These are phyloP conservation scores for Usnea hakonensis DNA, from an alignment of 495 filamentous ascomycete species.

Conservation along the genomic window DNA sequence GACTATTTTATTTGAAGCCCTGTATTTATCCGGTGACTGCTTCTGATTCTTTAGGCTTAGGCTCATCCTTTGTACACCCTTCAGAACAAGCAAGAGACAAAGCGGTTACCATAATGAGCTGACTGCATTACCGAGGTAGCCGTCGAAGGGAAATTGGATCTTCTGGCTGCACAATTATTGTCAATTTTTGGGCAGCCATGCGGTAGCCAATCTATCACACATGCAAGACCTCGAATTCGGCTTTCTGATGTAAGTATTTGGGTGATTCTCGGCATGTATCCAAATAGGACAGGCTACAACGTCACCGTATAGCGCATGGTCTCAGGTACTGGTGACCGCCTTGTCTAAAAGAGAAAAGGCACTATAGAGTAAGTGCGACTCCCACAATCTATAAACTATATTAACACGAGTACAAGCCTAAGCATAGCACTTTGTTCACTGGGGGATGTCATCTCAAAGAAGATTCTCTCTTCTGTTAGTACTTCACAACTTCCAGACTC, in stretches of 20 bases:
- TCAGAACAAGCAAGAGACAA: neutral
- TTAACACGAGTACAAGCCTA: neutral
- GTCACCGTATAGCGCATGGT: neutral
- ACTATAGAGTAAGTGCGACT: neutral
- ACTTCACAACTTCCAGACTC: neutral
- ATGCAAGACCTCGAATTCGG: neutral
- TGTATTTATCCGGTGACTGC: neutral
- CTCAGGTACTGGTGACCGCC: neutral
- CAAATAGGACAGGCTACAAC: too few relatives aligned
- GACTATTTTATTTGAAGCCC: neutral
- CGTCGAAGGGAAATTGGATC: neutral
- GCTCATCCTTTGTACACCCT: neutral
- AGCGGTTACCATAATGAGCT: neutral
- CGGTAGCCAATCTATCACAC: neutral
- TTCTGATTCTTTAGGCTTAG: neutral
- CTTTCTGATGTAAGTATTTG: neutral
- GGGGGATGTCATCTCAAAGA: neutral
- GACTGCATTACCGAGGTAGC: neutral
- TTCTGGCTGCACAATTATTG: neutral
- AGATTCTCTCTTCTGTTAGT: neutral
- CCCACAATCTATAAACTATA: neutral
- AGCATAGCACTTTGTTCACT: neutral
- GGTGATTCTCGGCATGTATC: neutral
- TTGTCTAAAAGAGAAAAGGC: neutral
- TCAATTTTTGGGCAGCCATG: neutral